These are phyloP conservation scores for Hymenoscyphus infarciens DNA, from an alignment of 2,329 filamentous ascomycete species.

Conservation along the genomic window DNA sequence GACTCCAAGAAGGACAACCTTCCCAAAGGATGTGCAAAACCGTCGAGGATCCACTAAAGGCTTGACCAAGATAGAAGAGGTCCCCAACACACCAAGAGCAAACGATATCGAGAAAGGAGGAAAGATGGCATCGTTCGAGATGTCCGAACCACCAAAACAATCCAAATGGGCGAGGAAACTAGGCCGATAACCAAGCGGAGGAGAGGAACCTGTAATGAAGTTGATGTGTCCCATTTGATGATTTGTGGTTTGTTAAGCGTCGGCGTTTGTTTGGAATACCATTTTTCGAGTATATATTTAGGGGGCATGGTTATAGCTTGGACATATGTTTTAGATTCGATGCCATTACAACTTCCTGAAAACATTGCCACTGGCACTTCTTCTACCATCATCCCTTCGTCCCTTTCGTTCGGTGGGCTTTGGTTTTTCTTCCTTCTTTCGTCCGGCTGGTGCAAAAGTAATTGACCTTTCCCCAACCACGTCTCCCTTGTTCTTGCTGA, in stretches of 20 bases:
- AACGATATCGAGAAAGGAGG: conserved; percentile 58
- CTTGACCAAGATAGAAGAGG: conserved; percentile 48
- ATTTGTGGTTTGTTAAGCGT: conserved; percentile 15
- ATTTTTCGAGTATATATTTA: conserved; percentile 15
- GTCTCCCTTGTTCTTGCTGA: conserved; percentile 45
- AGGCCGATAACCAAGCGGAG: conserved; percentile 20
- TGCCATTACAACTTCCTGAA: conserved; percentile 60
- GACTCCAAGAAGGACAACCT: conserved; percentile 59
- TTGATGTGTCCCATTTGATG: conserved; percentile 13
- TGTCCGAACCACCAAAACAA: conserved; percentile 32
- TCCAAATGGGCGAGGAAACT: conserved; percentile 32
- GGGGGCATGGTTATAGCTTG: conserved; percentile 8
- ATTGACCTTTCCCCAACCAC: conserved; percentile 63
- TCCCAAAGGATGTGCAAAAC: conserved; percentile 53
- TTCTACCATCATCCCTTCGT: conserved; percentile 43
- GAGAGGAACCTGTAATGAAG: conserved; percentile 8
- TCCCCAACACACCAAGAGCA: conserved; percentile 56
- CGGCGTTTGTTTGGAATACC: conserved; percentile 13
- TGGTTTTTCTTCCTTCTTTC: conserved; percentile 44
- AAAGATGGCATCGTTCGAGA: conserved; percentile 33
- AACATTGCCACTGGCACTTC: conserved; percentile 73
- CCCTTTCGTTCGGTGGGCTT: conserved; percentile 24
- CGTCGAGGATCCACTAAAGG: conserved; percentile 39
- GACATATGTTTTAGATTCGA: conserved; percentile 6
- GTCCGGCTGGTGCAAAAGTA: conserved; percentile 65